Percentiles rank a stretch among this genome's conserved stretches.
These are phyloP conservation scores for Xylaria sp. DNA, from an alignment of 2,329 filamentous ascomycete genomes.

Conservation along the genomic window DNA sequence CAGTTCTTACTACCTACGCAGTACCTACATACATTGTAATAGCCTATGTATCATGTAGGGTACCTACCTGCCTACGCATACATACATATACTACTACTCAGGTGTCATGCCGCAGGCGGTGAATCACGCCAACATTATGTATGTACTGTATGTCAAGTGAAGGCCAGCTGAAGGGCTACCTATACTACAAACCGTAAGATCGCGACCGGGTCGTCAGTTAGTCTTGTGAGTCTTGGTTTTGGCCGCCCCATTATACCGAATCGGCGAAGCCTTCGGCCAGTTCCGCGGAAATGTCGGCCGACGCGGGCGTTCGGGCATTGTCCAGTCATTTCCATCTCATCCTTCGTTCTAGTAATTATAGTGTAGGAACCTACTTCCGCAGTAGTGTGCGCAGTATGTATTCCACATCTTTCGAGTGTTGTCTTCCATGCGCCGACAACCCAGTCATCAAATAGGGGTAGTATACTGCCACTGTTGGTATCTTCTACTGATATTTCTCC, in stretches of 20 bases:
- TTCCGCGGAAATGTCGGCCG: constrained; percentile 5
- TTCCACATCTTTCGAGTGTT: no score
- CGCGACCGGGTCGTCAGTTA: background rate
- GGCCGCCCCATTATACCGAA: background rate
- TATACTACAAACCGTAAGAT: background rate
- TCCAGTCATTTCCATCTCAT: background rate
- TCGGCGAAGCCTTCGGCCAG: background rate
- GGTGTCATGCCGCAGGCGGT: no score
- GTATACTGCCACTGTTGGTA: background rate
- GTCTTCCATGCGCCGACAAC: no score
- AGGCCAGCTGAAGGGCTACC: background rate
- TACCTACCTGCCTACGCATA: no score
- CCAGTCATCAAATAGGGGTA: background rate
- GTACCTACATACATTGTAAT: no score
- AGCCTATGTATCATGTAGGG: background rate
- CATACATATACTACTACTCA: no score
- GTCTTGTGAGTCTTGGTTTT: no score
- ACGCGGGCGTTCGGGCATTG: background rate
- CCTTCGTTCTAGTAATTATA: background rate
- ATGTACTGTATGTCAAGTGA: no score
- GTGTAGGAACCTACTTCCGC: no score
- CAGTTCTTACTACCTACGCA: no score
- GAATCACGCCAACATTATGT: no score
- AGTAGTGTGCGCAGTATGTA: no score
- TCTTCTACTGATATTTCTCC: background rate